These are phyloP conservation scores for Cylindrodendrum hubeiense DNA, from an alignment of 2,329 filamentous ascomycete genomes.

Conservation along the genomic window DNA sequence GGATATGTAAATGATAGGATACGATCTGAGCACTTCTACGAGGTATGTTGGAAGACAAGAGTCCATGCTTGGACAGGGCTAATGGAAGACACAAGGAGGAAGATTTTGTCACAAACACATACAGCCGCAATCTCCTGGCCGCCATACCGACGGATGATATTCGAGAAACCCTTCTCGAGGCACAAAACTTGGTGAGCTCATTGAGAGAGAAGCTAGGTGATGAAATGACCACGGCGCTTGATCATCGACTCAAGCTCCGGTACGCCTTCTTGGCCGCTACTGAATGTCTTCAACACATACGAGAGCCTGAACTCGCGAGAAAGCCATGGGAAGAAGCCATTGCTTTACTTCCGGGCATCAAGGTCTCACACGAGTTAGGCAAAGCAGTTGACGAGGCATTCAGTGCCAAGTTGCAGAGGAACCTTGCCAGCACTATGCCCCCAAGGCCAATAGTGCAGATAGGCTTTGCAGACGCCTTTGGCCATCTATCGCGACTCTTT, in stretches of 20 bases:
- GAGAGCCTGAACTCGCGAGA: conserved; percentile 60
- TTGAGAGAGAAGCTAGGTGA: conserved; percentile 53
- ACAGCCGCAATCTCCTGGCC: conserved; percentile 81
- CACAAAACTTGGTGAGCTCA: conserved; percentile 63
- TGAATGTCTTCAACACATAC: conserved; percentile 60
- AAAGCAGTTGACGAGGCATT: conserved; percentile 82
- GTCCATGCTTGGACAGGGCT: neutral
- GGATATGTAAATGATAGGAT: conserved; percentile 83
- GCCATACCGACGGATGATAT: conserved; percentile 70
- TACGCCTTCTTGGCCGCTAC: conserved; percentile 70
- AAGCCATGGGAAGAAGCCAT: conserved; percentile 65
- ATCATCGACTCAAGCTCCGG: conserved; percentile 75
- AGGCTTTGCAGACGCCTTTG: conserved; percentile 77
- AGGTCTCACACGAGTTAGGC: conserved; percentile 71
- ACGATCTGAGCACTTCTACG: conserved; percentile 88
- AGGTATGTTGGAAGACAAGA: conserved; percentile 63
- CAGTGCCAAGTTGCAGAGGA: conserved; percentile 90
- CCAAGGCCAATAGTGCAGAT: conserved; percentile 89
- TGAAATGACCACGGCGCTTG: conserved; percentile 67
- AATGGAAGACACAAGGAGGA: conserved; percentile 74
- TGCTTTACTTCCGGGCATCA: conserved; percentile 65
- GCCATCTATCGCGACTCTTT: conserved; percentile 77
- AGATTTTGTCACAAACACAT: conserved; percentile 94
- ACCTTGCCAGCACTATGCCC: conserved; percentile 91
- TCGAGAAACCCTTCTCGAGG: conserved; percentile 64